Evolutionary conservation across 2,329 filamentous ascomycete genomes (phyloP).

Genomic region (Pseudogymnoascus sp.): DNA sequence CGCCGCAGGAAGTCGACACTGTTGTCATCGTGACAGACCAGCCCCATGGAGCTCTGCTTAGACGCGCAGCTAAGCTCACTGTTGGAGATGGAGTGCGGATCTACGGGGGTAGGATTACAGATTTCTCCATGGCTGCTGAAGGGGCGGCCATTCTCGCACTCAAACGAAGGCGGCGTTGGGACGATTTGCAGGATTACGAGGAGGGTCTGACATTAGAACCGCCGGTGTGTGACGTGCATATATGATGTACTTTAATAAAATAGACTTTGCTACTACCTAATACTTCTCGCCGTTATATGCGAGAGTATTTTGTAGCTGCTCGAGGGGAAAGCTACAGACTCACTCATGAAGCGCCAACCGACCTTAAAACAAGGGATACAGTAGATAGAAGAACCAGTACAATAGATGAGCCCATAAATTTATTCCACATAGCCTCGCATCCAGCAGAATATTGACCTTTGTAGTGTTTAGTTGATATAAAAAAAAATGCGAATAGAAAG

Average conservation of each 20-base stretch:
- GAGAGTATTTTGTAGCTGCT: background rate
- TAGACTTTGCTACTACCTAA: background rate
- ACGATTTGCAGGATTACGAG: background rate
- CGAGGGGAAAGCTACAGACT: background rate
- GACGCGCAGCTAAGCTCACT: background rate
- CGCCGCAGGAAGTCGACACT: background rate
- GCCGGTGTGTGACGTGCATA: background rate
- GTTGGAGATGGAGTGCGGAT: background rate
- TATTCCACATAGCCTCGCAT: background rate
- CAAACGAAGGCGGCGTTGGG: background rate
- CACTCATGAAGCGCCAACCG: background rate
- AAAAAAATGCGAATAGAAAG: too few species aligned
- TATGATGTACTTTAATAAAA: background rate
- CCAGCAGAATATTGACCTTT: too few species aligned
- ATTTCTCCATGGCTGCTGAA: background rate
- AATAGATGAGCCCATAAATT: background rate
- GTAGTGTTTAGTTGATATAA: too few species aligned
- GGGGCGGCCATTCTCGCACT: background rate
- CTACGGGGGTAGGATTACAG: background rate
- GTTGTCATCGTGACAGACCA: background rate
- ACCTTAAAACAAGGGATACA: background rate
- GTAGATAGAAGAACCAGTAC: background rate
- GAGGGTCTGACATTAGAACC: background rate
- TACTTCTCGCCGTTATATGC: background rate
- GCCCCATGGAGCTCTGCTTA: background rate